Conservation (phyloP, 2,329 filamentous ascomycete species). For the Claviceps digitariae region DNA sequence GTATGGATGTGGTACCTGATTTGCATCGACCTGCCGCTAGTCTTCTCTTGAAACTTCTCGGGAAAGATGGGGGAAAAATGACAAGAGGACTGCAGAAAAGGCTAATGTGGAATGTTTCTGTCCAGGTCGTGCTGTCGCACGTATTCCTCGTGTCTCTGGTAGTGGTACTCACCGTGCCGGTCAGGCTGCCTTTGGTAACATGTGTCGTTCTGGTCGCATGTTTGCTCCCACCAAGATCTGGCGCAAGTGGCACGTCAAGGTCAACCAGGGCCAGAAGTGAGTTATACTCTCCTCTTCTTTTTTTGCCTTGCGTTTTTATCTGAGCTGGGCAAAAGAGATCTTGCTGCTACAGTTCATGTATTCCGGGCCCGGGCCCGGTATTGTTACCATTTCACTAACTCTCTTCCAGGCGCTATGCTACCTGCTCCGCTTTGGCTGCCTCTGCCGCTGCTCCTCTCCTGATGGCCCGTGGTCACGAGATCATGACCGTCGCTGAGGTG, state of each 20-base stretch:
- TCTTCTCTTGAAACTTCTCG: background rate
- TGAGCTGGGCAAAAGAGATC: background rate
- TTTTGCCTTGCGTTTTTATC: background rate
- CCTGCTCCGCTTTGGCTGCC: slow-evolving; percentile 90
- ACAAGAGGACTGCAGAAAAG: background rate
- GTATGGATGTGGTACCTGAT: background rate
- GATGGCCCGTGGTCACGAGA: slow-evolving; percentile 91
- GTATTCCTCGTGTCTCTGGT: slow-evolving; percentile 99
- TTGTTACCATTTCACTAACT: background rate
- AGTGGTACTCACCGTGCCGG: slow-evolving; percentile 99
- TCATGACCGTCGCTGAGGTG: slow-evolving; percentile 86
- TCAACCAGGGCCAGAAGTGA: slow-evolving; percentile 97
- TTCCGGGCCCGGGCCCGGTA: background rate
- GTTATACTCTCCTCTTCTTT: slow-evolving; percentile 18
- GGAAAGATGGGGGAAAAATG: background rate
- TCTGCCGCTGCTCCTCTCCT: slow-evolving; percentile 91
- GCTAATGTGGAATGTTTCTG: slow-evolving; percentile 1
- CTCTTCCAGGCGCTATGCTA: slow-evolving; percentile 71
- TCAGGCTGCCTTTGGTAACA: slow-evolving; percentile 99
- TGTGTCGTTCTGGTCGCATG: slow-evolving; percentile 99
- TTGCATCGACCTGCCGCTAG: background rate
- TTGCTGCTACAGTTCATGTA: too few relatives aligned
- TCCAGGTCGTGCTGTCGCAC: slow-evolving; percentile 91
- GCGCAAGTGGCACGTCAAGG: slow-evolving; percentile 99
- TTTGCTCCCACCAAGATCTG: slow-evolving; percentile 99